Conservation (phyloP, 1,284 basidiomycete genomes). For the Cutaneotrichosporon cavernicola region DNA sequence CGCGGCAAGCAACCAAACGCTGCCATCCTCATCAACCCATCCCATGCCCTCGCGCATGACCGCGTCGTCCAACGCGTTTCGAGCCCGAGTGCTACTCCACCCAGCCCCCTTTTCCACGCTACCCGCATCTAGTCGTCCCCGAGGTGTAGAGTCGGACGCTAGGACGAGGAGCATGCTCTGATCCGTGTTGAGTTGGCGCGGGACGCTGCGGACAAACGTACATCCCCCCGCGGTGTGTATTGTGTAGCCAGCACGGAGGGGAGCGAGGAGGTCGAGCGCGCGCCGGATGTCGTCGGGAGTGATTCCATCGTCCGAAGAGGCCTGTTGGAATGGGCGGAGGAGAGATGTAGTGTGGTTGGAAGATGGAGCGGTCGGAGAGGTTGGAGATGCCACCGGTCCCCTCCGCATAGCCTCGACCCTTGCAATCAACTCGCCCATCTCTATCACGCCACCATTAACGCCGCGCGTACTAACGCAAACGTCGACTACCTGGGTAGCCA, state of each 20-base stretch:
- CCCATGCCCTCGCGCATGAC: constrained; percentile 83
- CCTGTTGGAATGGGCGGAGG: neutral
- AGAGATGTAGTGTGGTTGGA: too few relatives aligned
- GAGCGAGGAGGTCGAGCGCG: constrained; percentile 82
- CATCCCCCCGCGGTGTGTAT: constrained; percentile 56
- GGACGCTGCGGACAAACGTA: constrained; percentile 44
- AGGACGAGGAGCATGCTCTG: constrained; percentile 72
- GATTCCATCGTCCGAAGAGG: constrained; percentile 32
- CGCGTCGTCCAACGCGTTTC: constrained; percentile 81
- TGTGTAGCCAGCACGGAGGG: constrained; percentile 85
- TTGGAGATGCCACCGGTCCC: neutral
- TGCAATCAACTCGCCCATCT: constrained; percentile 77
- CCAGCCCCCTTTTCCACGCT: constrained; percentile 53
- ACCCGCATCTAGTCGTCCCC: constrained; percentile 60
- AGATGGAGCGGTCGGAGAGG: neutral
- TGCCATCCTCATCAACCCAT: constrained; percentile 74
- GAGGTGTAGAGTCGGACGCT: constrained; percentile 66
- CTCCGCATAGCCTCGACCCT: constrained; percentile 70
- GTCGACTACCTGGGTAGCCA: constrained; percentile 96
- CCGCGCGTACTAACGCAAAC: constrained; percentile 87
- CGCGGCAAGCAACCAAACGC: constrained; percentile 45
- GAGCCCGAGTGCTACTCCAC: constrained; percentile 75
- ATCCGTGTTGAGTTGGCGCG: constrained; percentile 73
- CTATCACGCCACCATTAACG: constrained; percentile 87
- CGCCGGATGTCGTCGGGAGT: constrained; percentile 81